Evolutionary conservation across 768 basidiomycete genomes (phyloP), one percentile per base, ranked within the genome.

Genomic region (Tephrocybe sp.): DNA sequence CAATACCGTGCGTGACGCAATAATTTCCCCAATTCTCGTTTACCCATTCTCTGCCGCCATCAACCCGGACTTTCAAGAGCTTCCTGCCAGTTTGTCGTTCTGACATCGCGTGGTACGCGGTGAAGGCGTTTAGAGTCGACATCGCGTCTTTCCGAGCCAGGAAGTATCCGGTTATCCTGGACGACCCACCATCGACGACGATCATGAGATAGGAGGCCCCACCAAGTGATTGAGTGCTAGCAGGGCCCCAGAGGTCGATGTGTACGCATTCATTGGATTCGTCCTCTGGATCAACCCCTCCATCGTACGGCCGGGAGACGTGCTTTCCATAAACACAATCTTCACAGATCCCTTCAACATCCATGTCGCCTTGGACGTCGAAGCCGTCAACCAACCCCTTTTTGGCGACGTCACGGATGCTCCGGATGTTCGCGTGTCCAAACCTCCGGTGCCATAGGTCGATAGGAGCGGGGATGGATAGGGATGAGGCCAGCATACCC

Each of bases 281-380:
- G 0, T 21, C 52, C 41, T 64, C 62, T 10, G 52, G 57, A 0
- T 13, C 22, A 1, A 59, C 52, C 3, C 29, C 51, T 6, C 52
- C 57, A 29, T 67, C 59, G 25, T 58, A 68, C 15, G 61, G 67
- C 3, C 54, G 33, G 0, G 21, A 3, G 0, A 52, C 46, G 10
- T 63, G 60, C 42, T 64, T 61, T 15, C 61, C 57, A 27, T 56
- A 58, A 0, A 66, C 57, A 45, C 67, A 68, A 41, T 62, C 59
- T n/a, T 65, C 51, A 36, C 64, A 67, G 10, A 46, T 4, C 0
- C 59, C 56, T 1, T 22, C n/a, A 13, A 38, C 23, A 1, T 41
- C 30, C 10, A 52, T 8, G 2, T 49, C 27, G 2, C 50, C 42
- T 2, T 23, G 47, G n/a, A 65, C 47, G 1, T 53, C 27, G 3